Conservation (phyloP, 2,329 filamentous ascomycete species). For the Aspergillus amoenus region DNA sequence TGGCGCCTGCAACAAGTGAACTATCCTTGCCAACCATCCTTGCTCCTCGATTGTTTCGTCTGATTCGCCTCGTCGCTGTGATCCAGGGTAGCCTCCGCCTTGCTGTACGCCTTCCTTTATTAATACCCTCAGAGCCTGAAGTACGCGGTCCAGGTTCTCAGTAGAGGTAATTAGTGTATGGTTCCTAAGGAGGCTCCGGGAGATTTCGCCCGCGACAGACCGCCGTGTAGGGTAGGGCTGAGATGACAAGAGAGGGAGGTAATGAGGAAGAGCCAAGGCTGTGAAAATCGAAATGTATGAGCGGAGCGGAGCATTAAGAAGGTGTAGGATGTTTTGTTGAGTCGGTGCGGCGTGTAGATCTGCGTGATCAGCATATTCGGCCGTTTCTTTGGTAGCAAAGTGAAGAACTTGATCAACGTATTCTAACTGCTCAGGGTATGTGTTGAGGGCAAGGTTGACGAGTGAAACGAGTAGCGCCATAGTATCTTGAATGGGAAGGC, state of each 20-base stretch:
- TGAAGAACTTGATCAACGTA: conserved; percentile 93
- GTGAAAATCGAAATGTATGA: conserved; percentile 94
- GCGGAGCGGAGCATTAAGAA: conserved; percentile 87
- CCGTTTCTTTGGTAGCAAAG: conserved; percentile 82
- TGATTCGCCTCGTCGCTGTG: conserved; percentile 78
- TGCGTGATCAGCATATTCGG: conserved; percentile 89
- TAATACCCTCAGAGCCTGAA: conserved; percentile 84
- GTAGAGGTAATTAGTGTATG: conserved; percentile 75
- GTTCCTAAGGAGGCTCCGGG: conserved; percentile 77
- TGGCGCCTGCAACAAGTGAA: conserved; percentile 79
- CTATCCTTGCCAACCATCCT: conserved; percentile 89
- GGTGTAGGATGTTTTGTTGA: conserved; percentile 83
- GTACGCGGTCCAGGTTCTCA: conserved; percentile 79
- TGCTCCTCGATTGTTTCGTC: conserved; percentile 98
- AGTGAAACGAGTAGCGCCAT: conserved; percentile 93
- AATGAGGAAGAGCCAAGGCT: conserved; percentile 88
- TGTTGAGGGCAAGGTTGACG: conserved; percentile 88
- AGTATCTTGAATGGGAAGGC: conserved; percentile 89
- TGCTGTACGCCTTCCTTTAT: conserved; percentile 90
- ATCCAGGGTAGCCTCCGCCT: conserved; percentile 77
- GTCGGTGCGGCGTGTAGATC: conserved; percentile 85
- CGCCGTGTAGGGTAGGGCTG: conserved; percentile 91
- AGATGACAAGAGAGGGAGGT: conserved; percentile 82
- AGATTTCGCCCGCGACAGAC: conserved; percentile 86
- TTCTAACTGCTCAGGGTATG: conserved; percentile 88